Percentiles rank a stretch among this genome's conserved stretches.
phyloP scores from a whole-genome alignment of 345 rosid genomes.

The Lepidium sativum region DNA sequence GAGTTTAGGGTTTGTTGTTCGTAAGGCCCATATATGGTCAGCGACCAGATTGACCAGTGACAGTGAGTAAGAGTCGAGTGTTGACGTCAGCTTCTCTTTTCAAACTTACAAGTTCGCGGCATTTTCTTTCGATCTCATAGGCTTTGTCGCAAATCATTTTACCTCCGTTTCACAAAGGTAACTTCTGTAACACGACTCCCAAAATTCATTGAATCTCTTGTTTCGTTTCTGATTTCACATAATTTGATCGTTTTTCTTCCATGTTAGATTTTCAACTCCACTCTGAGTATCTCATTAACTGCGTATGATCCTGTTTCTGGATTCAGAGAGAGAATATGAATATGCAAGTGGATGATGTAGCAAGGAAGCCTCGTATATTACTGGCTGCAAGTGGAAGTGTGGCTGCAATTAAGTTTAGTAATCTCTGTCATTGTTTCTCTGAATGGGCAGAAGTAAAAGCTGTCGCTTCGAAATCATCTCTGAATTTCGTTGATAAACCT shows the following conservation, averaged over 20 bases:
- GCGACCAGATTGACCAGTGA: not conserved
- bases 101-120: not conserved
- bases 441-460: slow-evolving; percentile 85
- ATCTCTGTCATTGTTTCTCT: slow-evolving; percentile 62
- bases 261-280: not conserved
- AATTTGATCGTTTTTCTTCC: not conserved
- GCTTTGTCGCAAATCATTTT: not conserved
- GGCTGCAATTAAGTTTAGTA: slow-evolving; percentile 65
- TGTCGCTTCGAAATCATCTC: slow-evolving; percentile 52
- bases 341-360: slow-evolving; percentile 10
- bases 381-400: slow-evolving; percentile 86
- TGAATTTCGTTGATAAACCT: slow-evolving; percentile 58
- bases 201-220: not conserved
- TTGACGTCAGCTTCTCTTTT: not conserved
- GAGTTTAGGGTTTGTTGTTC: not conserved
- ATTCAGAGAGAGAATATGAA: slow-evolving; percentile 6
- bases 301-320: not conserved
- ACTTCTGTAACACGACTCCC: not conserved
- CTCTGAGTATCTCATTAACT: not conserved
- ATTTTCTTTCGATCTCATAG: not conserved
- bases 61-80: not conserved
- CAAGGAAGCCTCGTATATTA: slow-evolving; percentile 48
- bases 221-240: not conserved
- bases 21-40: not conserved
- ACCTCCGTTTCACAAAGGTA: not conserved